Evolutionary conservation across 306 rosid species (phyloP), one percentile per base, ranked within the genome.

Genomic region (Vachellia pachyceras): DNA sequence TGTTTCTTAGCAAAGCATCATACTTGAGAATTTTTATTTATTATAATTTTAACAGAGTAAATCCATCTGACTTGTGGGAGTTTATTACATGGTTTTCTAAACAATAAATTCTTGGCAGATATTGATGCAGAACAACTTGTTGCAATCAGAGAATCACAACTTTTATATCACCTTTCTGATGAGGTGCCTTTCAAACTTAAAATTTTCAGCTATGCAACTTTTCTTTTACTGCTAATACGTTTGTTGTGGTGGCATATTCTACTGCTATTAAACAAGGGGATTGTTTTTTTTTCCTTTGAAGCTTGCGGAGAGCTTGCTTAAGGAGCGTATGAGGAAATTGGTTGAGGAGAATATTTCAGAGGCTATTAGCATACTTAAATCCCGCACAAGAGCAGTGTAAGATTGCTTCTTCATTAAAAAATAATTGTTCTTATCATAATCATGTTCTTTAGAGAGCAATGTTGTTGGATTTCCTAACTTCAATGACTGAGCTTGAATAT

Each of bases 311-410:
- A 90, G 88, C 87, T 88, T 93, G 86, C 92, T 95, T 70, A 93
- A 79, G 84, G 94, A 85, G 88, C 95, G 74, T 11, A 79, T 85
- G 58, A 87, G 98, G 91, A 93, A 90, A 83, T 82, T 95, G 86
- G 94, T 85, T 0, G 99, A 92, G 87, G 90, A 85, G 88, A 90
- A 87, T 77, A 87, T 95, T 78, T 85, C 98, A 29, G 83, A 76
- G 72, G 97, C 98, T 17, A 85, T 95, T 35, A 76, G 71, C 63
- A 35, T 71, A 57, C 91, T 93, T 63, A 95, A 93, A 85, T 90
- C 97, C 76, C 91, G 99, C 84, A 77, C 98, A 77, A 92, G 94
- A 89, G 82, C 97, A 81, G 86, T 5, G 99, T 95, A 92, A 78
- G 93, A 75, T 73, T 78, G 39, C 82, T 64, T 50, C 55, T 74